A percentile compares a stretch with the other conserved stretches of the same genome.
These are phyloP conservation scores for Silene noctiflora DNA, from an alignment of 179 eudicot species.

Conservation along the genomic window DNA sequence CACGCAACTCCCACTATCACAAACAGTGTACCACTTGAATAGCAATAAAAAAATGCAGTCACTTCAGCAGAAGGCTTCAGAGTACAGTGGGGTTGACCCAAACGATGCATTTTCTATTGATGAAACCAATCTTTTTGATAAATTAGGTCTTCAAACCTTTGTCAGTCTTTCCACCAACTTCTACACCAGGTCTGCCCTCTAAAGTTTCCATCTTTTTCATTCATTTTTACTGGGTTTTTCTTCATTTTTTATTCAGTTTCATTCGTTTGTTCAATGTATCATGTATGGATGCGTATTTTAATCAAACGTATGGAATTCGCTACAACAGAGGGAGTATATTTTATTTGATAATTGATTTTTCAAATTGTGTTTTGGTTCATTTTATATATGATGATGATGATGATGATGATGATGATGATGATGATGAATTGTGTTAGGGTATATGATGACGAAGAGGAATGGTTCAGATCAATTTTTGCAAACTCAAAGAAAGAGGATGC, in stretches of 20 bases:
- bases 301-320: too few relatives aligned
- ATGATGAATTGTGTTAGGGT: slow-evolving; percentile 45
- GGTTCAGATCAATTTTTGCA: slow-evolving; percentile 91
- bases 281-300: too few relatives aligned
- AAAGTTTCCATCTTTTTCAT: neutral
- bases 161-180: slow-evolving; percentile 79
- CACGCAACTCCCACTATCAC: slow-evolving; percentile 11
- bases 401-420: too few relatives aligned
- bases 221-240: too few relatives aligned
- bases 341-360: too few relatives aligned
- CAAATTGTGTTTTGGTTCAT: neutral
- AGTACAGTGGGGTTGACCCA: slow-evolving; percentile 67
- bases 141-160: slow-evolving; percentile 78
- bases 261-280: too few relatives aligned
- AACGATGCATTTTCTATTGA: slow-evolving; percentile 81
- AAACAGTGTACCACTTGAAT: neutral
- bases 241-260: too few relatives aligned
- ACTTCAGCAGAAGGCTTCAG: slow-evolving; percentile 77
- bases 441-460: slow-evolving; percentile 89
- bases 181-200: slow-evolving; percentile 59
- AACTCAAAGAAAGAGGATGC: slow-evolving; percentile 94
- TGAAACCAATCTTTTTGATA: slow-evolving; percentile 67
- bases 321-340: too few relatives aligned
- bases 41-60: slow-evolving; percentile 50
- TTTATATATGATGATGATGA: neutral